Base-by-base conservation (phyloP, 495 filamentous ascomycete genomes). In the Penicillium roqueforti region DNA sequence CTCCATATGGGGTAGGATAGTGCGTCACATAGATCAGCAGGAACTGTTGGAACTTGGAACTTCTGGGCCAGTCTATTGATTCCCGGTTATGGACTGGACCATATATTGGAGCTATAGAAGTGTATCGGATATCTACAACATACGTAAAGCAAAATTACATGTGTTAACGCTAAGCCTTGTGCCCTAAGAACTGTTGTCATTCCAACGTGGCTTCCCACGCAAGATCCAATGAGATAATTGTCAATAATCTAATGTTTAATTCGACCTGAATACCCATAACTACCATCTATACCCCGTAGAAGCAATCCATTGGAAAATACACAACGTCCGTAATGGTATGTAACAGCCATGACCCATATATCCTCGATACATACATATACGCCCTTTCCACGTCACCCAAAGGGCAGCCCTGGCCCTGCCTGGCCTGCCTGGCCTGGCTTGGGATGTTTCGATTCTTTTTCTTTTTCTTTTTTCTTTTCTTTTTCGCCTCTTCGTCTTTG, bases 401-500 rank as follows among this genome's bases (percentile, higher is more conserved):
- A 55, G 56, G n/a, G n/a, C n/a, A n/a, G n/a, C n/a, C n/a, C n/a
- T n/a, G n/a, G n/a, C n/a, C n/a, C n/a, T n/a, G n/a, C n/a, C n/a
- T n/a, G n/a, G n/a, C n/a, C n/a, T n/a, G n/a, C n/a, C n/a, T n/a
- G n/a, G n/a, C n/a, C 47, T 44, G 41, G 47, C 44, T 36, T 38
- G 40, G 39, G 32, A 54, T 54, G 51, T 58, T 61, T 61, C 55
- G 42, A 55, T 58, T 60, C 47, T 40, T 53, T 50, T 13, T 58
- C 40, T 43, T 53, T 56, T 48, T 55, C 39, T n/a, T n/a, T n/a
- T n/a, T 60, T 51, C 44, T 53, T 50, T 13, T 58, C 40, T 43
- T 53, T 56, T 48, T 55, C 39, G 43, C 57, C 55, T 58, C 51
- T 58, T 41, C 37, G 36, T 22, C 41, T 57, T 40, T 32, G 29